Base-by-base conservation (phyloP, 495 filamentous ascomycete species). In the Aspergillus haitiensis region DNA sequence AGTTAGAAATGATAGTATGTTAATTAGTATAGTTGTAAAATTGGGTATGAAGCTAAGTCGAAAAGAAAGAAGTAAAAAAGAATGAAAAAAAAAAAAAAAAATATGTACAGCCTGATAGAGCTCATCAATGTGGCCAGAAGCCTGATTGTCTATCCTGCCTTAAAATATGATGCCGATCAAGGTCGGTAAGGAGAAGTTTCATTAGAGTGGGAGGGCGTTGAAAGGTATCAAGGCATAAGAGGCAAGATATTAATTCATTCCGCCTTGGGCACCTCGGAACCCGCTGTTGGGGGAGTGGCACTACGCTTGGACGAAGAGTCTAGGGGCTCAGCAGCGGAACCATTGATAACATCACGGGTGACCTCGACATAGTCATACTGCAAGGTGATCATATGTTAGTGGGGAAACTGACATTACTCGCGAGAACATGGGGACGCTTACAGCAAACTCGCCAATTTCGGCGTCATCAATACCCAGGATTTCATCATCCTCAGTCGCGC, bases 331-430 rank as follows among this genome's bases (percentile, higher is more conserved):
- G 58, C 54, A 39, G 84, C 80, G 10, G 86, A 78, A 32, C 83
- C 78, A 63, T 84, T 86, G 59, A 90, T 77, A 49, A 96, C 87
- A 64, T 97, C 94, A 52, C 93, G 84, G 40, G 85, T 89, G 59
- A 97, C 79, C 76, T 98, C 93, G 64, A 98, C 93, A 65, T 96
- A 98, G 72, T 98, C 94, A 71, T 98, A 98, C 78, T 85, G 58
- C 48, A 15, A 6, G 42, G 18, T 64, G 54, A 58, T 35, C 18
- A 34, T 60, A 45, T 58, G 37, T 62, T 32, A 36, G 52, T 18
- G 9, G 44, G 1, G 40, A 31, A 16, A 32, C 47, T 5, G 1
- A 48, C 18, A 4, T 16, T 27, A 44, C 9, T 0, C 55, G 7
- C 44, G 7, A n/a, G 44, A 16, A 35, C 48, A 10, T 37, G 16